Evolutionary conservation across 495 filamentous ascomycete genomes (phyloP), one percentile per base, ranked within the genome.

Genomic region (Tuber borchii): DNA sequence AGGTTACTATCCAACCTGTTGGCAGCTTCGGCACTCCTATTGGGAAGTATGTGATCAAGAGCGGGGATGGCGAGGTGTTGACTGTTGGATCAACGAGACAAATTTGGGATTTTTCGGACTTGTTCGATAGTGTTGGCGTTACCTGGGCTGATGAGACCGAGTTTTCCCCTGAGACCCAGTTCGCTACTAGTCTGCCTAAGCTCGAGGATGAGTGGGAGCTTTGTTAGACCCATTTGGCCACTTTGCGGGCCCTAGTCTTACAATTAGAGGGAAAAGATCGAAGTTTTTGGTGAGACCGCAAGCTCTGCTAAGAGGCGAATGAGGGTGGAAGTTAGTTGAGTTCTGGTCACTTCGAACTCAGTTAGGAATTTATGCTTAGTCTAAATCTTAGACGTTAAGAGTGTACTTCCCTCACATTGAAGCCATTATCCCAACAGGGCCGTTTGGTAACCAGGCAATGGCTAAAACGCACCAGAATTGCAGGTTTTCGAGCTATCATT

Each of bases 191-290:
- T 16, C 10, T 34, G 37, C 22, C 56, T 17, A 37, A 68, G 4
- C 56, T 34, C 4, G 73, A 56, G 45, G 73, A 74, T 74, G 73
- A 74, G 39, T 74, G 73, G 73, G 56, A 74, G 56, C 73, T 69
- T 37, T 39, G 40, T 0, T 74, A 74, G 51, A 9, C 37, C 0
- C 16, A 12, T 20, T 43, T 10, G 22, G 22, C 22, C 51, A 31
- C 12, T 61, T 10, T n/a, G 10, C 12, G 3, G 2, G 2, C n/a
- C 51, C n/a, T 2, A 16, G 10, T 31, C n/a, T 31, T 65, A 9
- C 16, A 19, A 17, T 31, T 14, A 2, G n/a, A 17, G 26, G 14
- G 26, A 31, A n/a, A 17, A 0, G 26, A 17, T 34, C 8, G 56
- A 34, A 26, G 14, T 8, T 5, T 65, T 17, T 19, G 12, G 56